Conservation (phyloP, 2,329 filamentous ascomycete species). For the Phialocephala subalpina region DNA sequence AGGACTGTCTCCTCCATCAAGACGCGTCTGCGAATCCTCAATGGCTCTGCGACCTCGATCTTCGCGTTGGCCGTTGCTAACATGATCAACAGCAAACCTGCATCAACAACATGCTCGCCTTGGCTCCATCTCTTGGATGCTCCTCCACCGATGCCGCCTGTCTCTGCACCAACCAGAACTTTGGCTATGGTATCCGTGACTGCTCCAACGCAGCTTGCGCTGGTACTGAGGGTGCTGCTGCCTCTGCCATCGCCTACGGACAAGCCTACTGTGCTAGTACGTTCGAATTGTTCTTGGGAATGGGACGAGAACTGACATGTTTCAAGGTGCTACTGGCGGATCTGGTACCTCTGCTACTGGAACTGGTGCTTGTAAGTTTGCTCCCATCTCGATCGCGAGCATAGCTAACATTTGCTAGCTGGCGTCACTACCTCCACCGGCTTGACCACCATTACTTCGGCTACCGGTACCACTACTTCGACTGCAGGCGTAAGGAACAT, state of each 20-base stretch:
- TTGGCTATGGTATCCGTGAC: constrained; percentile 55
- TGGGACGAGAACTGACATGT: not conserved
- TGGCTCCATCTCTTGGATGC: constrained; percentile 52
- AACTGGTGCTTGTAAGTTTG: constrained; percentile 7
- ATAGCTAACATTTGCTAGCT: not conserved
- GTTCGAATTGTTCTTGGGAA: constrained; percentile 6
- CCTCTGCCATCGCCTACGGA: constrained; percentile 42
- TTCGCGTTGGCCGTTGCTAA: constrained; percentile 26
- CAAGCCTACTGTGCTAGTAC: constrained; percentile 38
- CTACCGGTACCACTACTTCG: constrained; percentile 5
- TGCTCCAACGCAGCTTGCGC: constrained; percentile 52
- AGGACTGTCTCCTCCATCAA: not conserved
- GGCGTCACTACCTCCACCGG: constrained; percentile 6
- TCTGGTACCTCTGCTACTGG: constrained; percentile 14
- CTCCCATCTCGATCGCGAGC: not conserved
- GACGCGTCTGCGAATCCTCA: not conserved
- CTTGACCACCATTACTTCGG: constrained; percentile 8
- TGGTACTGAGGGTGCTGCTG: constrained; percentile 35
- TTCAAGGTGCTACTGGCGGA: constrained; percentile 20
- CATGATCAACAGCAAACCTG: constrained; percentile 45
- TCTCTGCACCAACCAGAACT: constrained; percentile 53
- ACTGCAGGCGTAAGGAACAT: not conserved
- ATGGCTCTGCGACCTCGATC: not conserved
- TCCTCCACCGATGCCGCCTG: constrained; percentile 46
- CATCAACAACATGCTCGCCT: constrained; percentile 54